Evolutionary conservation across 495 filamentous ascomycete species (phyloP).

Genomic region (Bacidia gigantensis): DNA sequence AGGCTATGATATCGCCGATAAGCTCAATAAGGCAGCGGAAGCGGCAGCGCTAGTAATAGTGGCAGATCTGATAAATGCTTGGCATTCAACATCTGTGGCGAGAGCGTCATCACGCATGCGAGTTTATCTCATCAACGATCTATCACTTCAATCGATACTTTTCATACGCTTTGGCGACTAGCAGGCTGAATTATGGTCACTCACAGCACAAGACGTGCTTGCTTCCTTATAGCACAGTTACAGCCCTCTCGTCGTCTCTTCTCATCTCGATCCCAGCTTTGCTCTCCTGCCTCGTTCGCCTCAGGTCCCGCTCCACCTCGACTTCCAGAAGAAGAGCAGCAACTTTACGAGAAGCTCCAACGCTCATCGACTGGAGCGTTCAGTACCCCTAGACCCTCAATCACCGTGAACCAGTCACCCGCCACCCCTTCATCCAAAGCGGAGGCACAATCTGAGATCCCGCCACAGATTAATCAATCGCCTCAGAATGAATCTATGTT

Average conservation of each 20-base stretch:
- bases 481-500: slow-evolving; percentile 17
- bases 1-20: too few species aligned
- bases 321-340: slow-evolving; percentile 77
- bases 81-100: too few species aligned
- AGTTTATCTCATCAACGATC: too few species aligned
- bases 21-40: too few species aligned
- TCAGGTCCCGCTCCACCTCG: slow-evolving; percentile 61
- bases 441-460: neutral
- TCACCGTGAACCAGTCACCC: slow-evolving; percentile 33
- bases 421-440: slow-evolving; percentile 19
- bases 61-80: too few species aligned
- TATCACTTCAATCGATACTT: too few species aligned
- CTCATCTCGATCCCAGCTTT: slow-evolving; percentile 19
- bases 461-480: slow-evolving; percentile 24
- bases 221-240: neutral
- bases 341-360: slow-evolving; percentile 83
- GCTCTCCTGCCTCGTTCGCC: slow-evolving; percentile 24
- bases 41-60: too few species aligned
- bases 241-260: slow-evolving; percentile 16
- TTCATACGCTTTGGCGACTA: too few species aligned
- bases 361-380: slow-evolving; percentile 57
- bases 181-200: neutral
- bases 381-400: slow-evolving; percentile 40
- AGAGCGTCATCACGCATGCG: too few species aligned
- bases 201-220: neutral